These are phyloP conservation scores for Paecilomyces sp. DNA, from an alignment of 2,329 filamentous ascomycete species.

Conservation along the genomic window DNA sequence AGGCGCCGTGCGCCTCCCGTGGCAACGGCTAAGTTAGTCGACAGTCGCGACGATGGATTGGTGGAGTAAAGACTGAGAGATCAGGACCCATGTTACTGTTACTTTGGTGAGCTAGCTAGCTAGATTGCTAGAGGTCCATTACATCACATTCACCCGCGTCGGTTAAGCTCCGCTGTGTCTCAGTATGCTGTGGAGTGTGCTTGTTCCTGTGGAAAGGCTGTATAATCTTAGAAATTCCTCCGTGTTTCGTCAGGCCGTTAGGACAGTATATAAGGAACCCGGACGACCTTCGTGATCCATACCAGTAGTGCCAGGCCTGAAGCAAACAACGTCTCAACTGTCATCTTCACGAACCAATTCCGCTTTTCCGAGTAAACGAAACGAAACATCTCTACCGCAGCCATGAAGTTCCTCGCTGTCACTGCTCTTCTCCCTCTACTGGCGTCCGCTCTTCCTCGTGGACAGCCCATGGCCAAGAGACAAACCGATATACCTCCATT, in stretches of 20 bases:
- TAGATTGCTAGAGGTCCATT: neutral
- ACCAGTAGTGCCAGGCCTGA: neutral
- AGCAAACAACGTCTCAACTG: neutral
- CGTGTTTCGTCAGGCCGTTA: neutral
- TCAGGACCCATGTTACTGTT: neutral
- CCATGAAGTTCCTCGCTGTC: neutral
- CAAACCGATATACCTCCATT: neutral
- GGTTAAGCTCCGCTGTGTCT: neutral
- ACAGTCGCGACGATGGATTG: neutral
- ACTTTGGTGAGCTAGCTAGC: neutral
- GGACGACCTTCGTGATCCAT: neutral
- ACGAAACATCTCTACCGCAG: neutral
- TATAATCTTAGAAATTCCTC: neutral
- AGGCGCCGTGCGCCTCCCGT: neutral
- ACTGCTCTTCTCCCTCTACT: neutral
- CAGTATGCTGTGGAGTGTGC: neutral
- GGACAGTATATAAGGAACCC: neutral
- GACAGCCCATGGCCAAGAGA: neutral
- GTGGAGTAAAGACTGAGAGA: neutral
- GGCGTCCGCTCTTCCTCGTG: neutral
- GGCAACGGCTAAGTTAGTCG: neutral
- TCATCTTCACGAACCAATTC: neutral
- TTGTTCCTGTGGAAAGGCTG: neutral
- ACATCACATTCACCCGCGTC: neutral
- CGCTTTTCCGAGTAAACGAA: neutral